Evolutionary conservation across 768 basidiomycete genomes (phyloP).

Genomic region (Mycena galopus): DNA sequence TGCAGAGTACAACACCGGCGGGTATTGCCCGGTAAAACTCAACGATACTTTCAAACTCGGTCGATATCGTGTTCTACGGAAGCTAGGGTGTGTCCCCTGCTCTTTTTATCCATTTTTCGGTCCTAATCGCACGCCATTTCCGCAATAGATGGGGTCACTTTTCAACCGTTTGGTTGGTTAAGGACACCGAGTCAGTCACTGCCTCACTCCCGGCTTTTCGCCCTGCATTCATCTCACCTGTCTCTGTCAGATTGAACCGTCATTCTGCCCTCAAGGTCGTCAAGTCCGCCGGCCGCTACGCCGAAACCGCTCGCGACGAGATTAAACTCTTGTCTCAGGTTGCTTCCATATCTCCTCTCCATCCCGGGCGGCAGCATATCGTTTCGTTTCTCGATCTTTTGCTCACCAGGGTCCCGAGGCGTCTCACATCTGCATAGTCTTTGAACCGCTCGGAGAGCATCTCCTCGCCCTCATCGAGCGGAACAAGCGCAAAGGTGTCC

Average conservation of each 20-base stretch:
- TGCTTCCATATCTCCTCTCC: constrained; percentile 74
- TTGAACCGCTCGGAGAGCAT: constrained; percentile 88
- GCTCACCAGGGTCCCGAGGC: constrained; percentile 79
- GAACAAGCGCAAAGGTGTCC: constrained; percentile 87
- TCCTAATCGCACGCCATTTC: constrained; percentile 44
- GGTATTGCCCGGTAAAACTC: constrained; percentile 86
- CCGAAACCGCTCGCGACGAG: constrained; percentile 96
- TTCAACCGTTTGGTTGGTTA: constrained; percentile 93
- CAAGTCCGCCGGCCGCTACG: constrained; percentile 95
- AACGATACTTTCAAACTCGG: constrained; percentile 87
- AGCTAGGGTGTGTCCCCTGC: constrained; percentile 76
- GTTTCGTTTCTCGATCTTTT: constrained; percentile 95
- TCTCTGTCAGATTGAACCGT: constrained; percentile 64
- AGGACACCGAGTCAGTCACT: constrained; percentile 75
- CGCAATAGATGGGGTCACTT: constrained; percentile 90
- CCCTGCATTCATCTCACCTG: constrained; percentile 32
- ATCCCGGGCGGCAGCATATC: constrained; percentile 84
- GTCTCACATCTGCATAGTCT: constrained; percentile 91
- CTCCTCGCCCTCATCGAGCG: constrained; percentile 80
- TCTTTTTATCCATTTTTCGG: constrained; percentile 26
- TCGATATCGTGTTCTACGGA: constrained; percentile 88
- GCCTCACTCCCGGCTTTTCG: constrained; percentile 16
- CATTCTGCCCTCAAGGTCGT: constrained; percentile 96
- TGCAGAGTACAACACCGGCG: constrained; percentile 86
- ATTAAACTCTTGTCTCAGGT: constrained; percentile 91